phyloP scores from a whole-genome alignment of 148 eudicot species.

The Polygonum maritimum region DNA sequence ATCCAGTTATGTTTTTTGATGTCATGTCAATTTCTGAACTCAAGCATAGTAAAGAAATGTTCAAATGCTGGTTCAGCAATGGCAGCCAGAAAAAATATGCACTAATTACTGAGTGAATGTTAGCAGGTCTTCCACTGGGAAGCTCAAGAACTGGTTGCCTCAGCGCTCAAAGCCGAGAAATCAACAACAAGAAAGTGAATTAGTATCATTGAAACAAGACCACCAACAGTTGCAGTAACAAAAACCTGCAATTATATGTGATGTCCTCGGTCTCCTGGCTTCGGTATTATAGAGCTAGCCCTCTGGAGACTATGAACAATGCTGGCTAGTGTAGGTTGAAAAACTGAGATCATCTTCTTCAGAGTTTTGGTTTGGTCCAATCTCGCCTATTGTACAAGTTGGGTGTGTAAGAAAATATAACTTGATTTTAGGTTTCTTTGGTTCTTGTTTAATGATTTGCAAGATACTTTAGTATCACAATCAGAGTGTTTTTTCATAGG shows the following conservation, averaged over 20 bases:
- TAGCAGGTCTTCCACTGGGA: conserved; percentile 65
- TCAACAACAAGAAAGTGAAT: conserved; percentile 71
- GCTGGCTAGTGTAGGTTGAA: not conserved
- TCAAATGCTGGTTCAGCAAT: conserved; percentile 1
- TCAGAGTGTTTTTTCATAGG: not conserved
- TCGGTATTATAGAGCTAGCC: not conserved
- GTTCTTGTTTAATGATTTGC: not conserved
- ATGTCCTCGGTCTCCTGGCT: not conserved
- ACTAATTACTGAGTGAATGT: not conserved
- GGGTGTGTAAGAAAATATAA: not conserved
- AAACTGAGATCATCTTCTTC: not conserved
- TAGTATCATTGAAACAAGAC: conserved; percentile 53
- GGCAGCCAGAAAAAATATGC: not conserved
- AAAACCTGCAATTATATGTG: not conserved
- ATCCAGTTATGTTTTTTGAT: not conserved
- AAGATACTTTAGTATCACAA: too few relatives aligned
- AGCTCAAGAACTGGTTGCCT: conserved; percentile 51
- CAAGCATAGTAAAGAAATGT: not conserved
- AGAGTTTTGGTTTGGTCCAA: not conserved
- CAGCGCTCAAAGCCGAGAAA: conserved; percentile 42
- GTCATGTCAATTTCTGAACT: not conserved
- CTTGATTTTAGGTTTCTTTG: not conserved
- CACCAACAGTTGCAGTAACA: conserved; percentile 36
- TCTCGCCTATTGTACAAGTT: not conserved
- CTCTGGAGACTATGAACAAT: not conserved